Evolutionary conservation across 2,329 filamentous ascomycete species (phyloP).

Genomic region (Camillea tinctor): DNA sequence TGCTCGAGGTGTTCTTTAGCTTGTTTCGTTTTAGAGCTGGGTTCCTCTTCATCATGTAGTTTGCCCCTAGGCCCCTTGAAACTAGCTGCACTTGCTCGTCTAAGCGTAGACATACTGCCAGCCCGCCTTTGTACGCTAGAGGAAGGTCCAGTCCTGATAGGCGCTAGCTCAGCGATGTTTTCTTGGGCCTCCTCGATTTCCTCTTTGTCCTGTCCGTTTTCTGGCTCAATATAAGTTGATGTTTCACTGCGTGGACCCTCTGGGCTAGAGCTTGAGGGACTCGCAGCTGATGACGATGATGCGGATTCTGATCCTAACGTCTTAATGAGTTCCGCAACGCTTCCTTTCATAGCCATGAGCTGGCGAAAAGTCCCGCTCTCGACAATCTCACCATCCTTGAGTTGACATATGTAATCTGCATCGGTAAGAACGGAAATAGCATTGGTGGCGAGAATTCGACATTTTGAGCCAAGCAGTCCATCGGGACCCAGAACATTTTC

Average conservation of each 20-base stretch:
- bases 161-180: constrained; percentile 69
- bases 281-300: constrained; percentile 36
- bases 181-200: constrained; percentile 79
- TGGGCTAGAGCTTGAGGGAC: constrained; percentile 33
- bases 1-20: constrained; percentile 87
- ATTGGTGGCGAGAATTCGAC: constrained; percentile 90
- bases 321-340: constrained; percentile 80
- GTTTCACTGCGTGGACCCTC: constrained; percentile 54
- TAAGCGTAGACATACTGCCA: constrained; percentile 75
- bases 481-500: constrained; percentile 86
- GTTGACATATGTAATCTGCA: constrained; percentile 82
- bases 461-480: constrained; percentile 81
- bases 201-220: constrained; percentile 55
- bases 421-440: constrained; percentile 88
- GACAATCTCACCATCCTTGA: constrained; percentile 78
- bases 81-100: constrained; percentile 87
- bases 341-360: constrained; percentile 89
- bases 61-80: constrained; percentile 86
- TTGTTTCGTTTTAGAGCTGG: constrained; percentile 74
- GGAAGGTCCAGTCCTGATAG: constrained; percentile 60
- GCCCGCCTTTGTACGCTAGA: constrained; percentile 54
- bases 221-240: constrained; percentile 55
- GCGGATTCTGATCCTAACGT: constrained; percentile 63
- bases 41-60: constrained; percentile 78
- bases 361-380: constrained; percentile 91